Conservation (phyloP, 768 basidiomycete species). For the Hericium alpestre region DNA sequence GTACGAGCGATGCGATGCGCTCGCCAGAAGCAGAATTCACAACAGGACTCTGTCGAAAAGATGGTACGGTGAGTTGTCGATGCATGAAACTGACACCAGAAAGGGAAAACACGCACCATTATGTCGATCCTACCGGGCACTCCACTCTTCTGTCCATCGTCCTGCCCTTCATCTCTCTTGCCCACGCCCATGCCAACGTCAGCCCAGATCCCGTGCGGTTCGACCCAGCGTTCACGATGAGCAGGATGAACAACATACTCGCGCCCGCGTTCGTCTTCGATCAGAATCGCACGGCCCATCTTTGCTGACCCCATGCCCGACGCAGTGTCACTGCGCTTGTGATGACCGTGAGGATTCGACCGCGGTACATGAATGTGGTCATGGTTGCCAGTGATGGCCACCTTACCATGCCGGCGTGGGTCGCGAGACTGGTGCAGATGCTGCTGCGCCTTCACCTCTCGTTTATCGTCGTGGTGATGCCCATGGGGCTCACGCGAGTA, state of each 20-base stretch:
- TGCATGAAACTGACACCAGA: slow-evolving; percentile 3
- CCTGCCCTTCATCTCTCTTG: not conserved
- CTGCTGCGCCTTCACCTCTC: not conserved
- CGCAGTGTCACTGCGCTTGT: too few species aligned
- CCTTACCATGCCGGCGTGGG: slow-evolving; percentile 10
- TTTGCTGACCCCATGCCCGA: too few species aligned
- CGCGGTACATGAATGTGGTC: slow-evolving; percentile 9
- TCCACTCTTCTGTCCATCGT: slow-evolving; percentile 11
- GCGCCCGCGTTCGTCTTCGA: slow-evolving; percentile 12
- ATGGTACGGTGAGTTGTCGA: not conserved
- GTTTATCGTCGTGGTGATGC: not conserved
- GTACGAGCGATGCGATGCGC: slow-evolving; percentile 31
- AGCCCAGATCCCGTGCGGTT: not conserved
- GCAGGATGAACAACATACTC: slow-evolving; percentile 8
- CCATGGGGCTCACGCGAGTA: not conserved
- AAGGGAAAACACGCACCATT: slow-evolving; percentile 26
- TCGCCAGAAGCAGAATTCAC: slow-evolving; percentile 23
- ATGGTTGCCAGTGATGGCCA: slow-evolving; percentile 16
- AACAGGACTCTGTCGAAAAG: slow-evolving; percentile 22
- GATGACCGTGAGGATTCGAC: too few species aligned
- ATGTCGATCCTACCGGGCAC: slow-evolving; percentile 38
- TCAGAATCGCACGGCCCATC: slow-evolving; percentile 4
- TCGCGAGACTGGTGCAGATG: slow-evolving; percentile 7
- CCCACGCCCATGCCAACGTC: not conserved
- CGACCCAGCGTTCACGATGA: not conserved